Base-by-base conservation (phyloP, 148 eudicot genomes). In the Polygonum maritimum region DNA sequence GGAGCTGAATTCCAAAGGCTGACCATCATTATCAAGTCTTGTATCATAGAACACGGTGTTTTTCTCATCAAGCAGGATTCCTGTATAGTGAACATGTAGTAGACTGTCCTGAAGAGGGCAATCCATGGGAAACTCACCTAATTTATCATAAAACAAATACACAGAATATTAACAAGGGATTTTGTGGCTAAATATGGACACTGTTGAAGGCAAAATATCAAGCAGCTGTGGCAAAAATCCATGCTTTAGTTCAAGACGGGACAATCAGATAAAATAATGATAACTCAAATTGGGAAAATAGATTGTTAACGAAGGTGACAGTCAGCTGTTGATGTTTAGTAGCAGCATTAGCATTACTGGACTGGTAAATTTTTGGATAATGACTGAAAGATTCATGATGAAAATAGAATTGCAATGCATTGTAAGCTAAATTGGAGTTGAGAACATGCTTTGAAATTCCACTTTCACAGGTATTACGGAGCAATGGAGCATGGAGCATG, bases 41-140 rank as follows among this genome's bases (percentile, higher is more conserved):
- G 99, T 95, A 80, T 95, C 96, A 87, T 90, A 92, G 79, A 95
- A 95, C 74, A 92, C 88, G 0, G 97, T 84, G 80, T 89, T 88
- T 79, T 90, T 88, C 78, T 90, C 92, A 87, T 92, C 81, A 78
- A 88, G 76, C 81, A 92, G 89, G 94, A 88, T 92, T 73, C 94
- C 99, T 84, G 87, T 90, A 86, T 88, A 95, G 81, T 95, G 97
- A 33, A 95, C 91, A 77, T 83, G 88, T 72, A 95, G 83, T 70
- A 82, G 88, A 85, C 99, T 95, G 78, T 95, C 99, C 52, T 89
- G 99, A 82, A 95, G 99, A 55, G 99, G 99, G 87, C 99, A 95
- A 81, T 95, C 97, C 99, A 95, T 95, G 58, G 99, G 99, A 87
- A 95, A 95, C 75, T 95, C 99, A 82, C 99, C 99, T 92, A 83